A percentile compares a stretch with the other conserved stretches of the same genome.
Evolutionary conservation across 345 rosid genomes (phyloP).

Genomic region (Trapa incisa): DNA sequence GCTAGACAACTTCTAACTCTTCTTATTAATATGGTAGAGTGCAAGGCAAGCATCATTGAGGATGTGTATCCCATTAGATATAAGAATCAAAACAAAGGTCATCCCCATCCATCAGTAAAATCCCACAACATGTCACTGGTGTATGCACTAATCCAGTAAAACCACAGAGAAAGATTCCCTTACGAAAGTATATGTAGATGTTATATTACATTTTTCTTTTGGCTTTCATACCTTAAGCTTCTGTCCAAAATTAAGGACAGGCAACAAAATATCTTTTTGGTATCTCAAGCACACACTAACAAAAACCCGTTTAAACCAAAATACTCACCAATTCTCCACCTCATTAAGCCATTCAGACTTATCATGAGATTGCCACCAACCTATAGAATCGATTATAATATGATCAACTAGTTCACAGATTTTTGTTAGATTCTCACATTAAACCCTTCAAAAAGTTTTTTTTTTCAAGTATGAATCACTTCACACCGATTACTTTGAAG

Average conservation of each 20-base stretch:
- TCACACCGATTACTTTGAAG: too few species aligned
- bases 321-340: neutral
- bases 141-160: too few species aligned
- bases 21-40: neutral
- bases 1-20: neutral
- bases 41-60: neutral
- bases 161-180: too few species aligned
- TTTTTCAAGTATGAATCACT: too few species aligned
- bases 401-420: neutral
- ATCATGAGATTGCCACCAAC: neutral
- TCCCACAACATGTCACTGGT: too few species aligned
- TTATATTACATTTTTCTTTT: too few species aligned
- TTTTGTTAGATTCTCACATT: neutral
- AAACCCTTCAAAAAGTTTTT: too few species aligned
- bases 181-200: too few species aligned
- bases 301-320: neutral
- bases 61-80: too few species aligned
- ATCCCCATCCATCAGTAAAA: too few species aligned
- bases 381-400: neutral
- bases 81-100: too few species aligned
- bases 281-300: neutral
- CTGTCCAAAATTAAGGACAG: neutral
- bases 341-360: neutral
- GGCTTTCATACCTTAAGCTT: neutral
- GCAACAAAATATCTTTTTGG: neutral